These are phyloP conservation scores for Pleurostoma richardsiae DNA, from an alignment of 2,329 filamentous ascomycete species.

Conservation along the genomic window DNA sequence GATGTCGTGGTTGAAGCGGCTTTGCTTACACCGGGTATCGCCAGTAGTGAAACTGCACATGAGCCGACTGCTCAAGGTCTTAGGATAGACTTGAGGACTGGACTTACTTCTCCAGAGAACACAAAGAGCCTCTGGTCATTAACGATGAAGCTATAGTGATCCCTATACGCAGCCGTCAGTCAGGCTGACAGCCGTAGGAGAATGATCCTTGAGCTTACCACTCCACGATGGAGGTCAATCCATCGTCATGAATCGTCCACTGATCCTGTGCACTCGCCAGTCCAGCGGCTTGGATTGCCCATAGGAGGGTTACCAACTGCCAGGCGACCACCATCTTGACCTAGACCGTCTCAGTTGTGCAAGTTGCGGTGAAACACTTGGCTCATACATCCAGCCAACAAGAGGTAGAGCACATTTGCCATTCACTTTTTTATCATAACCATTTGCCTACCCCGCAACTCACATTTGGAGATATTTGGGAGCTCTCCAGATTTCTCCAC, in stretches of 20 bases:
- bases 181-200: background rate
- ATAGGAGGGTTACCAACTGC: background rate
- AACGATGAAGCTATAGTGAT: slow-evolving; percentile 33
- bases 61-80: background rate
- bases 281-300: slow-evolving; percentile 5
- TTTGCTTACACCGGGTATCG: slow-evolving; percentile 31
- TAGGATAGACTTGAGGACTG: no score
- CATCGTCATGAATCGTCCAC: slow-evolving; percentile 13
- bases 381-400: no score
- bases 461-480: no score
- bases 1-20: background rate
- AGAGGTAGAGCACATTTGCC: no score
- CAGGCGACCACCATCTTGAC: no score
- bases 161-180: slow-evolving; percentile 17
- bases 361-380: no score
- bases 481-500: no score
- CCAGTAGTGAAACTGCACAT: slow-evolving; percentile 32
- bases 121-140: slow-evolving; percentile 34
- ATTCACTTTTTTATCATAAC: no score
- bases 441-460: no score
- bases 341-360: no score
- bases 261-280: slow-evolving; percentile 3
- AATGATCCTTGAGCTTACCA: slow-evolving; percentile 5
- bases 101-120: slow-evolving; percentile 32
- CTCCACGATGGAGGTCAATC: slow-evolving; percentile 11